Evolutionary conservation across 768 basidiomycete genomes (phyloP).

Genomic region (Rhodotorula babjevae): DNA sequence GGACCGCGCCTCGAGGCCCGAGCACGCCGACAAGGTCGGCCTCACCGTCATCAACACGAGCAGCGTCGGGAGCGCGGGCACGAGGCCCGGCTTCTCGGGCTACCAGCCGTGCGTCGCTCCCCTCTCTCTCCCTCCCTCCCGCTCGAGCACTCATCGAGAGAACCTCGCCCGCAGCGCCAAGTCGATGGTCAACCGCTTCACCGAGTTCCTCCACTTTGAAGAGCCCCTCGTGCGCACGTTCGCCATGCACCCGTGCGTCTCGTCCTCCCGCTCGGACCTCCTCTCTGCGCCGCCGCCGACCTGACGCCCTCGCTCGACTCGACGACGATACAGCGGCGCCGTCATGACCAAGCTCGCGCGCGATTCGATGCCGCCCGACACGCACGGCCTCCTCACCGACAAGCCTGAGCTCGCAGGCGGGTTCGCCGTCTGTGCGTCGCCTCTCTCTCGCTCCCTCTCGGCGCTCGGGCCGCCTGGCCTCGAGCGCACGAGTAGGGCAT

Average conservation of each 20-base stretch:
- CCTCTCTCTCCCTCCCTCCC: too few species aligned
- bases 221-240: constrained; percentile 19
- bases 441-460: neutral
- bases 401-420: constrained; percentile 12
- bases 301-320: neutral
- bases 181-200: constrained; percentile 17
- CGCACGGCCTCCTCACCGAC: constrained; percentile 4
- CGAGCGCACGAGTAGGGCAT: too few species aligned
- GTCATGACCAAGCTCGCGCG: constrained; percentile 26
- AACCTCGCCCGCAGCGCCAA: neutral
- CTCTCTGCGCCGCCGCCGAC: neutral
- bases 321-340: constrained; percentile 1
- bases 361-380: constrained; percentile 14
- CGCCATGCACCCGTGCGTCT: constrained; percentile 22
- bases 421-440: constrained; percentile 9
- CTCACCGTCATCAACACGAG: constrained; percentile 21
- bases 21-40: neutral
- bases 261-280: neutral
- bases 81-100: neutral
- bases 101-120: constrained; percentile 8
- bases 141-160: neutral
- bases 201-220: constrained; percentile 30
- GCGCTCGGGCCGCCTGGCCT: too few species aligned
- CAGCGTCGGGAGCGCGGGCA: neutral
- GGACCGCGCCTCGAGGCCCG: neutral